Evolutionary conservation across 2,329 filamentous ascomycete species (phyloP).

Genomic region (Pseudocercospora fuligena): DNA sequence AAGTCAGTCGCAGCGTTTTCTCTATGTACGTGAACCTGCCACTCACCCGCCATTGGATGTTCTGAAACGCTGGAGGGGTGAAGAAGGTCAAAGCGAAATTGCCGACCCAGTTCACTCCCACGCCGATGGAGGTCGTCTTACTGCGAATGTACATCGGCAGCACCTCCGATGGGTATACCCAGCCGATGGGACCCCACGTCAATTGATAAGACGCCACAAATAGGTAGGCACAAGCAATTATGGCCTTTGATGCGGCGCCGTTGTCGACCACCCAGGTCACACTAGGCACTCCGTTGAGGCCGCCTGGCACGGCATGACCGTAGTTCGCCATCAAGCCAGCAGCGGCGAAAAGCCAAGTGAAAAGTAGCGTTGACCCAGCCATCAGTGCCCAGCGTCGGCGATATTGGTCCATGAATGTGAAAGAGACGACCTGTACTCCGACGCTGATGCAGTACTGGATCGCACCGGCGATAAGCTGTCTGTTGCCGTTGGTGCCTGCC

Average conservation of each 20-base stretch:
- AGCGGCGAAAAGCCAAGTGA: conserved; percentile 18
- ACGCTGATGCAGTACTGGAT: conserved; percentile 25
- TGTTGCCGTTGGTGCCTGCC: conserved; percentile 20
- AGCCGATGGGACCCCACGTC: conserved; percentile 21
- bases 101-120: conserved; percentile 18
- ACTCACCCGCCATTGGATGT: conserved; percentile 17
- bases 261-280: conserved; percentile 22
- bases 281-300: conserved; percentile 17
- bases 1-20: neutral
- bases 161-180: conserved; percentile 19
- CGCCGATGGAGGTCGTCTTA: conserved; percentile 17
- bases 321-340: conserved; percentile 18
- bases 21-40: neutral
- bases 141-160: conserved; percentile 19
- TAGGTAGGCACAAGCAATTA: conserved; percentile 20
- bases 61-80: conserved; percentile 19
- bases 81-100: conserved; percentile 24
- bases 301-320: conserved; percentile 19
- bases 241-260: conserved; percentile 11
- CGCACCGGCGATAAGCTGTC: conserved; percentile 13
- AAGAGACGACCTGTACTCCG: conserved; percentile 22
- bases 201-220: conserved; percentile 20
- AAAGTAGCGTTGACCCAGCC: conserved; percentile 13
- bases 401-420: conserved; percentile 22
- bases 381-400: conserved; percentile 17